phyloP scores from a whole-genome alignment of 371 early-diverging fungal genomes.

The Encephalitozoon romaleae region DNA sequence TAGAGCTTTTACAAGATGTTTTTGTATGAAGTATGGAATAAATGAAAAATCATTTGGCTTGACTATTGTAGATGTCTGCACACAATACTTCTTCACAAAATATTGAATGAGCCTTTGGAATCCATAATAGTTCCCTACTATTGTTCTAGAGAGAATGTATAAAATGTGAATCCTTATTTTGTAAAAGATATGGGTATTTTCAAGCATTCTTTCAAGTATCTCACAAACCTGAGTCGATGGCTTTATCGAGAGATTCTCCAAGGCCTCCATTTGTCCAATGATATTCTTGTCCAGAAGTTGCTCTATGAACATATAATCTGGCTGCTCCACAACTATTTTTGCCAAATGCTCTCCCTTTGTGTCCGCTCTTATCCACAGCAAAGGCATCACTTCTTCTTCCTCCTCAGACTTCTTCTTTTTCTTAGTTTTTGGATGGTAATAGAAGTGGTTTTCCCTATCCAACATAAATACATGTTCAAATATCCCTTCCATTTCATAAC shows the following conservation, averaged over 20 bases:
- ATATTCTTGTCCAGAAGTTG: slow-evolving; percentile 86
- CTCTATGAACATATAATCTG: slow-evolving; percentile 87
- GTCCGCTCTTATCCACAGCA: slow-evolving; percentile 91
- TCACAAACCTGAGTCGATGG: slow-evolving; percentile 18
- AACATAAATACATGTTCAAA: slow-evolving; percentile 53
- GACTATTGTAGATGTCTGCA: slow-evolving; percentile 59
- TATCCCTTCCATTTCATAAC: slow-evolving; percentile 59
- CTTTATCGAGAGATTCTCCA: slow-evolving; percentile 35
- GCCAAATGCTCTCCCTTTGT: slow-evolving; percentile 85
- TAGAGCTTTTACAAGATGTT: slow-evolving; percentile 52
- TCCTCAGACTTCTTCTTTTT: slow-evolving; percentile 52
- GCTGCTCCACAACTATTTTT: slow-evolving; percentile 73
- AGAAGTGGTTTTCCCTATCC: slow-evolving; percentile 28
- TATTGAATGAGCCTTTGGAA: slow-evolving; percentile 59
- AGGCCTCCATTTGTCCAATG: slow-evolving; percentile 75
- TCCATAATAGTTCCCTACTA: slow-evolving; percentile 69
- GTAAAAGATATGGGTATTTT: slow-evolving; percentile 75
- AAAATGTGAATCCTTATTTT: slow-evolving; percentile 28
- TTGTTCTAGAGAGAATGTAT: slow-evolving; percentile 63
- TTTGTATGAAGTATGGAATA: slow-evolving; percentile 58
- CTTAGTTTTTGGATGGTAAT: slow-evolving; percentile 52
- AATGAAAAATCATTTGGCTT: slow-evolving; percentile 59
- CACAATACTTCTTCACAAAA: slow-evolving; percentile 60
- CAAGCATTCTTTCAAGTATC: slow-evolving; percentile 61
- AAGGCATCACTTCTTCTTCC: slow-evolving; percentile 62